phyloP scores from a whole-genome alignment of 306 rosid species.

The Medicago lupulina region DNA sequence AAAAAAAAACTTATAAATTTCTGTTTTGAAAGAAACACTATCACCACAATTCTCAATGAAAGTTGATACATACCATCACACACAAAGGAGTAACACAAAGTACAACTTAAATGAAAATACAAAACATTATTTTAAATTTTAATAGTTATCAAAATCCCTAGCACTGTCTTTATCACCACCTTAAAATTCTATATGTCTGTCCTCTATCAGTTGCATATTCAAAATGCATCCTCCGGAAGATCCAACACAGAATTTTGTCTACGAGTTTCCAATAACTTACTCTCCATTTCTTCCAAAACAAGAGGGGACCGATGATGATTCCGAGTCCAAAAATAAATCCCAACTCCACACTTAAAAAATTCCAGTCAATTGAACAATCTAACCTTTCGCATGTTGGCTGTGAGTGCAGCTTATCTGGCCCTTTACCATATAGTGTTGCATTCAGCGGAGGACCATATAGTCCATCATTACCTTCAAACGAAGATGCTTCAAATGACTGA shows the following conservation, averaged over 20 bases:
- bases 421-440: neutral
- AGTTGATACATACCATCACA: neutral
- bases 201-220: no score
- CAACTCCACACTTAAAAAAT: neutral
- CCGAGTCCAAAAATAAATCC: neutral
- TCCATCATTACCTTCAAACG: conserved; percentile 32
- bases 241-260: no score
- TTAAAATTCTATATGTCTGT: neutral
- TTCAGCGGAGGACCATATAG: conserved; percentile 46
- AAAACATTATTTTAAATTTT: neutral
- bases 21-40: no score
- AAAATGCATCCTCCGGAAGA: no score
- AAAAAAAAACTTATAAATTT: no score
- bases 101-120: neutral
- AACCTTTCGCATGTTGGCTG: neutral
- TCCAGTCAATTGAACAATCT: neutral
- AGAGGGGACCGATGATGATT: neutral
- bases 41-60: neutral
- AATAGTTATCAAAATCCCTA: neutral
- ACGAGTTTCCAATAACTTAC: neutral
- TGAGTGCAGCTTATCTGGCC: neutral
- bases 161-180: neutral
- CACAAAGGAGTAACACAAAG: no score
- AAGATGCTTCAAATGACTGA: conserved; percentile 34
- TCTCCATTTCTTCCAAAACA: conserved; percentile 2